Percentiles rank a stretch among this genome's conserved stretches.
These are phyloP conservation scores for Tardiomyces blankii DNA, from an alignment of 1,139 yeast genomes.

Conservation along the genomic window DNA sequence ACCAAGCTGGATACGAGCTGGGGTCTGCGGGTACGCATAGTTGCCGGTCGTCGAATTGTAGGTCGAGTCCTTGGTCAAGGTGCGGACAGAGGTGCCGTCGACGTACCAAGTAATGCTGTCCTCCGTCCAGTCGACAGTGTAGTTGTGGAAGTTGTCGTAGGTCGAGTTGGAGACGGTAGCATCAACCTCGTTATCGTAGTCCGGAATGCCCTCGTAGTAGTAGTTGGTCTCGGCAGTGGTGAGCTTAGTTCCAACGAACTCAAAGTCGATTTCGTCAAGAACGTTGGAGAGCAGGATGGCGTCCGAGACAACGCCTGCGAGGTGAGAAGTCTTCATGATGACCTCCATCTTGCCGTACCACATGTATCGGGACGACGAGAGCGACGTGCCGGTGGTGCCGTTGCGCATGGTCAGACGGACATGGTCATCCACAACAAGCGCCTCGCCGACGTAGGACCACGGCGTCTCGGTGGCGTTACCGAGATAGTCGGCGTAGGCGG, in stretches of 20 bases:
- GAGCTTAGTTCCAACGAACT: constrained; percentile 68
- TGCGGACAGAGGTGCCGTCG: constrained; percentile 62
- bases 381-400: constrained; percentile 65
- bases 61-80: constrained; percentile 54
- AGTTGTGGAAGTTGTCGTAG: constrained; percentile 60
- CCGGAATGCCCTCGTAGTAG: constrained; percentile 62
- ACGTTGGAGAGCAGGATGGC: constrained; percentile 74
- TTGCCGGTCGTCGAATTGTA: constrained; percentile 49
- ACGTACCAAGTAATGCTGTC: constrained; percentile 62
- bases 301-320: constrained; percentile 77
- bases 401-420: constrained; percentile 69
- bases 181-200: constrained; percentile 50
- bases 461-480: constrained; percentile 61
- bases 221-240: constrained; percentile 61
- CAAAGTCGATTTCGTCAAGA: constrained; percentile 85
- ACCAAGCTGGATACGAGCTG: constrained; percentile 74
- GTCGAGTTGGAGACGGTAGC: constrained; percentile 38
- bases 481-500: constrained; percentile 39
- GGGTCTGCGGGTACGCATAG: constrained; percentile 82
- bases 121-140: constrained; percentile 75
- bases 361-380: constrained; percentile 66
- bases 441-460: constrained; percentile 68
- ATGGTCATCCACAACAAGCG: constrained; percentile 41
- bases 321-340: constrained; percentile 60
- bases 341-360: constrained; percentile 83